Evolutionary conservation across 148 eudicot genomes (phyloP), one percentile per base, ranked within the genome.

Genomic region (Oxyria digyna): DNA sequence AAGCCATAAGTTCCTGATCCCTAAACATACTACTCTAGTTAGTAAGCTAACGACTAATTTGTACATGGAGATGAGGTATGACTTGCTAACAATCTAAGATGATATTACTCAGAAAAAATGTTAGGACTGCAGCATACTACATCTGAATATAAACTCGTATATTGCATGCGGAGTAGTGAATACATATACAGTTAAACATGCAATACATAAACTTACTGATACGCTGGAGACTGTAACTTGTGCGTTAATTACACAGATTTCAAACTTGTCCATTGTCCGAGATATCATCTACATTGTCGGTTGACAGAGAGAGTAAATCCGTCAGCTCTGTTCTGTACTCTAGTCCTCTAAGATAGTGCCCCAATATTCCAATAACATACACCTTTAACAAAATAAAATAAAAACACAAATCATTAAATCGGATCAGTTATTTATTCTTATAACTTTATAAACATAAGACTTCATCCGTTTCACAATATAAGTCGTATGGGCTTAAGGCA

Each of bases 341-440:
- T 3, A 89, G 87, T 42, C 96, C 94, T 81, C 93, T 84, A 52
- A 92, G 76, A 78, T 92, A 84, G 79, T 92, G 98, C 38, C 98
- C 98, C 78, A 92, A n/a, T n/a, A n/a, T n/a, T n/a, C n/a, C n/a
- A n/a, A 76, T 75, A 92, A 72, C 98, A 92, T 89, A 74, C 88
- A 92, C 98, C 97, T 89, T 52, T 38, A 26, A 59, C 38, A 31
- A 18, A 26, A 20, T 59, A 29, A 27, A n/a, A n/a, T n/a, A n/a
- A n/a, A n/a, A n/a, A 59, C 3, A 12, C 14, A 27, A 55, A 50
- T 7, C 26, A 55, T 55, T 17, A 55, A 12, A 55, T 26, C 35
- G 3, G 38, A 6, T 35, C 38, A 35, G 38, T 35, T 2, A 2
- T 35, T 35, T 35, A 35, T 35, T 35, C 38, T 35, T 35, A 35